Evolutionary conservation across 2,329 filamentous ascomycete species (phyloP).

Genomic region (Fusarium concolor): DNA sequence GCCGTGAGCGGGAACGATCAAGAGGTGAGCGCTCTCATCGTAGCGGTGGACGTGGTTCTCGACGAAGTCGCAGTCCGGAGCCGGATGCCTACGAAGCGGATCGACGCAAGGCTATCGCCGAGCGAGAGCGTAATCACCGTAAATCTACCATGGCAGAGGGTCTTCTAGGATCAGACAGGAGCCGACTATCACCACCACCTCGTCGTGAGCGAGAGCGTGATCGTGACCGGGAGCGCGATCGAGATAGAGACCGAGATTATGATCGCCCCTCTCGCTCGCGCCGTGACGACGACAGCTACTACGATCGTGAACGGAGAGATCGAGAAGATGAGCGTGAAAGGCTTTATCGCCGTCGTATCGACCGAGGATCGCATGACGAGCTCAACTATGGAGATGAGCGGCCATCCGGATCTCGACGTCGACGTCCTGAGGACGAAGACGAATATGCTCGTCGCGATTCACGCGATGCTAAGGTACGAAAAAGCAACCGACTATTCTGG

Average conservation of each 20-base stretch:
- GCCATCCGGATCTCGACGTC: constrained; percentile 74
- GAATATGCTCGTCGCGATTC: constrained; percentile 73
- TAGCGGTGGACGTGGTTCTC: constrained; percentile 64
- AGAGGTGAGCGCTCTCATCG: constrained; percentile 74
- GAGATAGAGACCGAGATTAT: constrained; percentile 57
- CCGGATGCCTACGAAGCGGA: constrained; percentile 95
- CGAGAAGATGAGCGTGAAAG: constrained; percentile 92
- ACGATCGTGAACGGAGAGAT: constrained; percentile 87
- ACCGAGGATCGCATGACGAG: constrained; percentile 83
- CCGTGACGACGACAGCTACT: constrained; percentile 74
- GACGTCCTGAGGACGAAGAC: constrained; percentile 82
- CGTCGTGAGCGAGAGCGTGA: constrained; percentile 35
- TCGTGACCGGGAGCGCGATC: constrained; percentile 17
- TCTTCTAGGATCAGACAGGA: constrained; percentile 65
- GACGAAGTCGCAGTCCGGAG: constrained; percentile 89
- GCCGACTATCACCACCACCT: constrained; percentile 55
- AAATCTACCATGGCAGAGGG: constrained; percentile 79
- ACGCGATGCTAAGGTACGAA: constrained; percentile 73
- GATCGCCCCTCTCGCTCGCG: constrained; percentile 65
- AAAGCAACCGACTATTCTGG: neutral
- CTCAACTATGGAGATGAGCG: constrained; percentile 88
- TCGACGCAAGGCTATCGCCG: constrained; percentile 90
- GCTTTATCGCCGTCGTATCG: constrained; percentile 82
- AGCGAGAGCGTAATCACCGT: constrained; percentile 92
- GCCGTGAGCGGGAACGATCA: constrained; percentile 70